A percentile compares a stretch with the other conserved stretches of the same genome.
These are phyloP conservation scores for Apophysomyces elegans DNA, from an alignment of 371 early-diverging fungal genomes.

Conservation along the genomic window DNA sequence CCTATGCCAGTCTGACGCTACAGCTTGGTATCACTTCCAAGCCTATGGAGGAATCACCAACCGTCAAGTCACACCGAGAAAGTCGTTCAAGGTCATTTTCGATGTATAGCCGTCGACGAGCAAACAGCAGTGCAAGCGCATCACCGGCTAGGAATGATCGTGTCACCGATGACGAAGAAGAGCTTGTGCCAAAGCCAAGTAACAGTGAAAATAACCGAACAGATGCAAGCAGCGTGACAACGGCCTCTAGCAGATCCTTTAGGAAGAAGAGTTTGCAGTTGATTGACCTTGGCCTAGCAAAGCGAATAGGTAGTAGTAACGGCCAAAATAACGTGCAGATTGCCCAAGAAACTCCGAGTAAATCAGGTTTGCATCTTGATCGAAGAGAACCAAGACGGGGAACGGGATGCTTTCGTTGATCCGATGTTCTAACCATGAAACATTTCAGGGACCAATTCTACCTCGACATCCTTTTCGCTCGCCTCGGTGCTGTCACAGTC, in stretches of 20 bases:
- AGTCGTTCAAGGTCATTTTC: conserved; percentile 11
- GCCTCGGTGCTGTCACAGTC: background rate
- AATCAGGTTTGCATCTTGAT: background rate
- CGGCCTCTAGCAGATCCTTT: conserved; percentile 16
- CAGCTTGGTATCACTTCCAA: conserved; percentile 12
- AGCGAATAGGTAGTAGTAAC: conserved; percentile 20
- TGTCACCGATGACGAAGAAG: background rate
- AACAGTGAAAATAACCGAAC: conserved; percentile 20
- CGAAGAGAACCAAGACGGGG: no score
- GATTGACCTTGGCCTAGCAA: conserved; percentile 23
- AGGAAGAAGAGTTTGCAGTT: conserved; percentile 27
- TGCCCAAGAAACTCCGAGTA: background rate
- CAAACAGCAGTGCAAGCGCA: background rate
- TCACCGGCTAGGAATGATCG: background rate
- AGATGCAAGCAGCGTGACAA: background rate
- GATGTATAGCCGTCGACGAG: background rate
- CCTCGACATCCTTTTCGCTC: background rate
- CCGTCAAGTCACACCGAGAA: background rate
- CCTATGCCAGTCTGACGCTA: conserved; percentile 61
- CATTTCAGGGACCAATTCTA: background rate
- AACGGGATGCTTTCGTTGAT: no score
- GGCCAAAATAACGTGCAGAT: background rate
- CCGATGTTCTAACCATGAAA: no score
- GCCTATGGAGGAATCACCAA: background rate
- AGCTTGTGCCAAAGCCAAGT: conserved; percentile 10